phyloP scores from a whole-genome alignment of 2,329 filamentous ascomycete genomes.

The Apiospora marii region DNA sequence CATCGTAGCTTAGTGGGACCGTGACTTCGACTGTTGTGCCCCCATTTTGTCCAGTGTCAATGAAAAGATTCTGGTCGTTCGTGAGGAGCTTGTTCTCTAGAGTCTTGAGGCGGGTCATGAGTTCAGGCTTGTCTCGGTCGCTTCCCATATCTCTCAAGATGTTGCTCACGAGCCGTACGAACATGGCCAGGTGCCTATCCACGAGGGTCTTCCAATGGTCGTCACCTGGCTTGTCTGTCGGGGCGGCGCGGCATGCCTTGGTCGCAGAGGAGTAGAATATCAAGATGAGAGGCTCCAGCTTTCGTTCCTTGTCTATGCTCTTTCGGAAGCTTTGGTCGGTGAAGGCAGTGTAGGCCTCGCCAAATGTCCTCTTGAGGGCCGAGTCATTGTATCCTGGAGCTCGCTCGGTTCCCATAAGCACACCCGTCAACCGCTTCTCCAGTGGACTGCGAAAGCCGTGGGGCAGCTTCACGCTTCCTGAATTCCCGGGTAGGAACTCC shows the following conservation, averaged over 20 bases:
- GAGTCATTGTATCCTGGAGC: conserved; percentile 90
- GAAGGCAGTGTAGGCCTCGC: conserved; percentile 91
- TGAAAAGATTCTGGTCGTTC: conserved; percentile 88
- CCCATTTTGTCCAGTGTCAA: conserved; percentile 65
- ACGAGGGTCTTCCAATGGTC: conserved; percentile 91
- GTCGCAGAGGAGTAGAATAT: conserved; percentile 97
- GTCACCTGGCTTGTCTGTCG: conserved; percentile 75
- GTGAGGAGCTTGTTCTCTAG: conserved; percentile 93
- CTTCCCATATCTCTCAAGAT: conserved; percentile 86
- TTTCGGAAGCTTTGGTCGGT: conserved; percentile 89
- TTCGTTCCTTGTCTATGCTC: conserved; percentile 90
- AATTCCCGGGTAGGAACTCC: conserved; percentile 72
- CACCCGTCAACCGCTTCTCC: conserved; percentile 79
- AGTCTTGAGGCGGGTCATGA: conserved; percentile 78
- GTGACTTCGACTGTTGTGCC: conserved; percentile 80
- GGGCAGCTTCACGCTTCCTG: conserved; percentile 63
- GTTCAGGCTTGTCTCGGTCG: conserved; percentile 83
- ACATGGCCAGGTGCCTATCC: conserved; percentile 92
- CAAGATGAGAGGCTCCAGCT: conserved; percentile 89
- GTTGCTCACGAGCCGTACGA: conserved; percentile 83
- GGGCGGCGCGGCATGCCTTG: conserved; percentile 78
- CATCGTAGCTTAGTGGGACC: conserved; percentile 85
- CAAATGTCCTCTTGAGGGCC: conserved; percentile 92
- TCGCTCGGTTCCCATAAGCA: conserved; percentile 82
- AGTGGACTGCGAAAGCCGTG: conserved; percentile 60